phyloP scores from a whole-genome alignment of 2,329 filamentous ascomycete genomes.

The Aplosporella prunicola region DNA sequence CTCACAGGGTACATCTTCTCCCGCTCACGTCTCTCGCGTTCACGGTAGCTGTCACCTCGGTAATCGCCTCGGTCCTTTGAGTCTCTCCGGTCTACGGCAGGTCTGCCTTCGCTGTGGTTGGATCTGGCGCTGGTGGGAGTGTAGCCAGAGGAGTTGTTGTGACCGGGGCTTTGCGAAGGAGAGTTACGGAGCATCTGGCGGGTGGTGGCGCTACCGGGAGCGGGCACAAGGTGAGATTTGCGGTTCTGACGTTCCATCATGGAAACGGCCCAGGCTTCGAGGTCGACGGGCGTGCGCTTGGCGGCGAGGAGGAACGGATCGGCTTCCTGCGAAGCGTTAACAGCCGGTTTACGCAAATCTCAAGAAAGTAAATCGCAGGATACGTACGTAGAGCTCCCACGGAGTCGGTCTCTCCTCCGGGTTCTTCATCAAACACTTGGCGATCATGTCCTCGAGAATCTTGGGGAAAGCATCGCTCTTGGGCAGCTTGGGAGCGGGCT shows the following conservation, averaged over 20 bases:
- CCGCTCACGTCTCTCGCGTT: slow-evolving; percentile 20
- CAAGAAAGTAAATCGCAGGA: background rate
- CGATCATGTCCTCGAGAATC: slow-evolving; percentile 93
- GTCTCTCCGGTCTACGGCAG: background rate
- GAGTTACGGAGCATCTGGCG: slow-evolving; percentile 27
- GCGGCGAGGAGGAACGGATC: slow-evolving; percentile 94
- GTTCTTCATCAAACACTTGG: slow-evolving; percentile 86
- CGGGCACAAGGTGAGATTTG: slow-evolving; percentile 80
- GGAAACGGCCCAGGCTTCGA: slow-evolving; percentile 85
- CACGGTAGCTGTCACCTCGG: slow-evolving; percentile 4
- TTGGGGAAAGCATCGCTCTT: slow-evolving; percentile 96
- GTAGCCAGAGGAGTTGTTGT: slow-evolving; percentile 17
- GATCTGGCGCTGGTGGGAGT: slow-evolving; percentile 14
- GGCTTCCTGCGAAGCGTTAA: slow-evolving; percentile 54
- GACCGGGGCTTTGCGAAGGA: slow-evolving; percentile 18
- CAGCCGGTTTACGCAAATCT: too few relatives aligned
- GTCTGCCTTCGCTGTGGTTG: slow-evolving; percentile 2
- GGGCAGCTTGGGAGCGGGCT: slow-evolving; percentile 83
- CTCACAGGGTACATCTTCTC: slow-evolving; percentile 30
- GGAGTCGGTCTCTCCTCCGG: slow-evolving; percentile 85
- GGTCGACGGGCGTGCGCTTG: slow-evolving; percentile 89
- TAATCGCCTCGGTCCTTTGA: background rate
- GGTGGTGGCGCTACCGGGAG: slow-evolving; percentile 58
- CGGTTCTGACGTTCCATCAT: slow-evolving; percentile 94
- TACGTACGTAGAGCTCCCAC: slow-evolving; percentile 77